phyloP scores from a whole-genome alignment of 2,329 filamentous ascomycete genomes.

The Aspergillus texensis region DNA sequence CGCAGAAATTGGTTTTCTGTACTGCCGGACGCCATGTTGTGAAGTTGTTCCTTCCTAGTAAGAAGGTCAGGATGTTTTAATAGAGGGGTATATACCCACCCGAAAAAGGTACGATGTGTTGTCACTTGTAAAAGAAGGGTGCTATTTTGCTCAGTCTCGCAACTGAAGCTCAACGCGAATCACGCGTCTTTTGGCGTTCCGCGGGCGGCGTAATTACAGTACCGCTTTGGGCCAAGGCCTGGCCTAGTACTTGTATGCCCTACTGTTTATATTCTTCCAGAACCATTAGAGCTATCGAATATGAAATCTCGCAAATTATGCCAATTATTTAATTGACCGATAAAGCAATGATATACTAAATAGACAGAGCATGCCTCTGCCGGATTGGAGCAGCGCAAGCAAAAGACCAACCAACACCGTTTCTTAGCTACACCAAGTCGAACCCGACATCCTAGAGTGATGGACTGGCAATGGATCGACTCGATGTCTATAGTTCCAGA shows the following conservation, averaged over 20 bases:
- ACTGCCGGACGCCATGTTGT: conserved; percentile 21
- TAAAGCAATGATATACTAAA: background rate
- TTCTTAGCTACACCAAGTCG: background rate
- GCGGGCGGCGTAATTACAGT: conserved; percentile 20
- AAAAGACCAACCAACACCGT: background rate
- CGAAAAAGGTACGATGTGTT: background rate
- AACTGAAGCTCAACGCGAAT: conserved; percentile 19
- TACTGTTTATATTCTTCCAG: no score
- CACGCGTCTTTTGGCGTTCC: conserved; percentile 31
- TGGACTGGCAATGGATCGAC: background rate
- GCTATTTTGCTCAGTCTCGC: background rate
- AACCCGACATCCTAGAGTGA: background rate
- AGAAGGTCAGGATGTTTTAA: background rate
- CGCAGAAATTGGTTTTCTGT: conserved; percentile 30
- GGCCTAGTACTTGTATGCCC: no score
- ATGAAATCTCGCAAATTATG: no score
- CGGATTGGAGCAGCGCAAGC: background rate
- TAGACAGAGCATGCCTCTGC: background rate
- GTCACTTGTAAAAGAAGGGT: background rate
- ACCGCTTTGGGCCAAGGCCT: conserved; percentile 22
- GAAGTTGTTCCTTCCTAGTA: background rate
- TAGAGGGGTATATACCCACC: background rate
- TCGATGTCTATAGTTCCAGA: background rate
- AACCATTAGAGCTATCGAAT: no score
- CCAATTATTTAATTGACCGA: background rate